Evolutionary conservation across 1,139 yeast genomes (phyloP).

Genomic region (Komagataea norvegica): DNA sequence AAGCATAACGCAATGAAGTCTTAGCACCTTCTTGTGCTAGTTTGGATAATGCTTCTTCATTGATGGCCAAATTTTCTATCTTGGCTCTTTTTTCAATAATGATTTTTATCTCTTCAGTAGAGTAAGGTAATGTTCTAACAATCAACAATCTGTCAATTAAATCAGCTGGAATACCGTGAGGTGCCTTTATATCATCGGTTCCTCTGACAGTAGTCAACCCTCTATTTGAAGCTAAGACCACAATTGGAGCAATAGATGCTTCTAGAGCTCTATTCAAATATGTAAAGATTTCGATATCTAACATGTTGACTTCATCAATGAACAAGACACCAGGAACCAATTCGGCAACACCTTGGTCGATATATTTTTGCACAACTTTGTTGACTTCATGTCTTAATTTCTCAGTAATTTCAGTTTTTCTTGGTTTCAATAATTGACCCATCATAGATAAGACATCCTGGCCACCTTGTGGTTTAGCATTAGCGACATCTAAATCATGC

Average conservation of each 20-base stretch:
- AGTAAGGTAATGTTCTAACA: slow-evolving; percentile 86
- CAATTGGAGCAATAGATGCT: slow-evolving; percentile 88
- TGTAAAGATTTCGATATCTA: slow-evolving; percentile 93
- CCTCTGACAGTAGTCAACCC: slow-evolving; percentile 92
- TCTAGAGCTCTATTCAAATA: slow-evolving; percentile 91
- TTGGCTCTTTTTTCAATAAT: slow-evolving; percentile 79
- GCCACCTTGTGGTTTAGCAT: slow-evolving; percentile 97
- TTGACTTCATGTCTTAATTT: slow-evolving; percentile 90
- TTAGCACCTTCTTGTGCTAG: slow-evolving; percentile 67
- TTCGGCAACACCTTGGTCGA: slow-evolving; percentile 98
- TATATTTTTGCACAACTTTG: slow-evolving; percentile 91
- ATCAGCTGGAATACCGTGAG: slow-evolving; percentile 97
- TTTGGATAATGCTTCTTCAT: slow-evolving; percentile 63
- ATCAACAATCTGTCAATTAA: slow-evolving; percentile 85
- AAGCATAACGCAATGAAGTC: slow-evolving; percentile 84
- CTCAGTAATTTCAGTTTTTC: slow-evolving; percentile 97
- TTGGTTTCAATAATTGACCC: slow-evolving; percentile 96
- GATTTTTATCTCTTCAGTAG: slow-evolving; percentile 72
- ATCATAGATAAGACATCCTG: slow-evolving; percentile 97
- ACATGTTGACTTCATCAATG: slow-evolving; percentile 97
- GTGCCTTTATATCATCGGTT: slow-evolving; percentile 80
- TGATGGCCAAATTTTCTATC: slow-evolving; percentile 64
- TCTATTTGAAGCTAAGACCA: slow-evolving; percentile 90
- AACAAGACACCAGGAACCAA: slow-evolving; percentile 95
- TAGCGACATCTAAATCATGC: slow-evolving; percentile 94